Evolutionary conservation across 2,329 filamentous ascomycete species (phyloP).

Genomic region (Trichoderma endophyticum): DNA sequence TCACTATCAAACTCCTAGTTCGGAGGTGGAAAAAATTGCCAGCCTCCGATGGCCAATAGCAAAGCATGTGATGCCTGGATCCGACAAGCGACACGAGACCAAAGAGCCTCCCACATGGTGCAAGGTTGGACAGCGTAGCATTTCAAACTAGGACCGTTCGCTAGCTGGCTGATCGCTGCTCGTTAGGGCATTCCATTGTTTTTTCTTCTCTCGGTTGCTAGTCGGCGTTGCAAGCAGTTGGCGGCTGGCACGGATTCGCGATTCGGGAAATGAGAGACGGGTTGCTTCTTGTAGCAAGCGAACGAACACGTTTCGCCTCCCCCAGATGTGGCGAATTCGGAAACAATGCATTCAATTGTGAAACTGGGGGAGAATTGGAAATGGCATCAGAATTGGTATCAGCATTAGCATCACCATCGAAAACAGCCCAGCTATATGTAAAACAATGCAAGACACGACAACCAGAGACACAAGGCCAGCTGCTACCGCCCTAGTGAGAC

Average conservation of each 20-base stretch:
- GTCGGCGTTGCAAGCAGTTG: neutral
- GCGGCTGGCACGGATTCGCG: neutral
- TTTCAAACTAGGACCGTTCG: neutral
- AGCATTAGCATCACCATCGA: neutral
- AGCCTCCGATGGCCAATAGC: conserved; percentile 5
- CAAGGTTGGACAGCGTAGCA: neutral
- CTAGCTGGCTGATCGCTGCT: neutral
- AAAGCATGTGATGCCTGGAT: conserved; percentile 15
- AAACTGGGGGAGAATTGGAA: neutral
- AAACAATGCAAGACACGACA: neutral
- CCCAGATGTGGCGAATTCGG: neutral
- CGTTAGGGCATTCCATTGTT: neutral
- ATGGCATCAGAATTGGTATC: neutral
- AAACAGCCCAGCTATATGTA: neutral
- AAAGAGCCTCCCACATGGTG: neutral
- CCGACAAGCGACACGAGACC: conserved; percentile 10
- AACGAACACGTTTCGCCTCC: neutral
- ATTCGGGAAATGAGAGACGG: neutral
- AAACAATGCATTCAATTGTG: conserved; percentile 1
- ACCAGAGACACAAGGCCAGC: neutral
- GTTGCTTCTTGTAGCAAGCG: neutral
- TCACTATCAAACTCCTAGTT: conserved; percentile 10
- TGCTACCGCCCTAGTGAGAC: neutral
- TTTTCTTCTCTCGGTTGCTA: neutral
- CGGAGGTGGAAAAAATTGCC: conserved; percentile 9